Evolutionary conservation across 768 basidiomycete genomes (phyloP), one percentile per base, ranked within the genome.

Genomic region (Hydnomerulius pinastri): DNA sequence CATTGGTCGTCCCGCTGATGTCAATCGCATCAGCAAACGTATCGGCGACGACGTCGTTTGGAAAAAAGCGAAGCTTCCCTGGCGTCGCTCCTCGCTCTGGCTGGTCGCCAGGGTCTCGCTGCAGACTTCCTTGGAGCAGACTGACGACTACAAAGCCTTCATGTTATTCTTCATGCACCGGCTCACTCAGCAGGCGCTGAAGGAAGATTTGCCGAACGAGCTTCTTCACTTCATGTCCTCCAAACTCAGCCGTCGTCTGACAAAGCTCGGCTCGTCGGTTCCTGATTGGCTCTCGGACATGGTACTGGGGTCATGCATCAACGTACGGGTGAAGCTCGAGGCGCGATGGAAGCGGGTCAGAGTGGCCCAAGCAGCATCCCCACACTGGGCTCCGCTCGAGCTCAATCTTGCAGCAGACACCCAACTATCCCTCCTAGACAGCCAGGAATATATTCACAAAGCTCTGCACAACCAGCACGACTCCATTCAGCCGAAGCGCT

Each of bases 71-170:
- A n/a, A n/a, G n/a, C n/a, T n/a, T n/a, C n/a, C n/a, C n/a, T n/a
- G n/a, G n/a, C n/a, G 68, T 21, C 48, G 68, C 7, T 64, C 62
- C 8, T 54, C 67, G 6, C 41, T 66, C 15, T 69, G 68, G 68
- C 59, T 70, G 27, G 44, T 61, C 21, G 36, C 65, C 10, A 57
- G 64, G 18, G 56, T 70, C 2, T 43, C 57, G 9, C 40, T 70
- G 20, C 66, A 69, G 29, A 63, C 65, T 15, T 47, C 65, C 1
- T 38, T 65, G 6, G 39, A 41, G 39, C 46, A 35, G 20, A 38
- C 23, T 18, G 38, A 35, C 13, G 61, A 58, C 1, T 80, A 80
- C 62, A 80, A 80, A 48, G 23, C 49, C 7, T 80, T 80, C 59
- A 72, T n/a, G n/a, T n/a, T n/a, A n/a, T n/a, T n/a, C n/a, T n/a